phyloP scores from a whole-genome alignment of 2,329 filamentous ascomycete species.

The Sphaerulina populicola region DNA sequence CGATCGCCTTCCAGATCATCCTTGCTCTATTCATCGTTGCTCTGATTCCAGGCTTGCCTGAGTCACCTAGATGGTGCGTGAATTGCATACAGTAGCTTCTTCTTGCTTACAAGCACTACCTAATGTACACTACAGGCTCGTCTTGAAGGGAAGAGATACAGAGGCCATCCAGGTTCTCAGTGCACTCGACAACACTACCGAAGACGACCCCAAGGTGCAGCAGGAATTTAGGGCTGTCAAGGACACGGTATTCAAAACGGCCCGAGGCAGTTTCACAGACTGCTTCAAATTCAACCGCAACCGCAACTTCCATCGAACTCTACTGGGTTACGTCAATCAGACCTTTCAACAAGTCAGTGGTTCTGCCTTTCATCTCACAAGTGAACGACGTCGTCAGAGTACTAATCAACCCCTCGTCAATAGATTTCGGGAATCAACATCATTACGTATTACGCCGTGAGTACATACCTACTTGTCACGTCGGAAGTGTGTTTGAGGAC shows the following conservation, averaged over 20 bases:
- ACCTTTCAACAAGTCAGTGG: constrained; percentile 37
- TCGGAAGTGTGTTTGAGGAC: no score
- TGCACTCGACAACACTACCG: constrained; percentile 33
- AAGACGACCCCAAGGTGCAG: constrained; percentile 27
- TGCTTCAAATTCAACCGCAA: constrained; percentile 36
- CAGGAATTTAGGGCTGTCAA: constrained; percentile 31
- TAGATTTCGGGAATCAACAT: constrained; percentile 26
- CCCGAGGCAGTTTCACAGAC: constrained; percentile 26
- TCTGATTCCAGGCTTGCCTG: constrained; percentile 45
- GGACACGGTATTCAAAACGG: constrained; percentile 33
- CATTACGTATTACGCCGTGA: constrained; percentile 32
- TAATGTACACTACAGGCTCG: constrained; percentile 23
- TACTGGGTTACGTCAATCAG: constrained; percentile 39
- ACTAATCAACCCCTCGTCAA: no score
- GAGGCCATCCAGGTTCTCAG: constrained; percentile 30
- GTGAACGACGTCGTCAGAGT: no score
- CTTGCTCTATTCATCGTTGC: constrained; percentile 47
- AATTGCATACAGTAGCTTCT: background rate
- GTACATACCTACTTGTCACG: no score
- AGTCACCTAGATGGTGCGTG: constrained; percentile 48
- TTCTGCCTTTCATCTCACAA: no score
- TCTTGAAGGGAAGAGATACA: constrained; percentile 30
- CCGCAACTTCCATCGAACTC: constrained; percentile 40
- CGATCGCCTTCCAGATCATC: constrained; percentile 50
- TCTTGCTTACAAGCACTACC: no score